Percentiles rank a stretch among this genome's conserved stretches.
Conservation (phyloP, 306 rosid genomes). For the Cercis canadensis region DNA sequence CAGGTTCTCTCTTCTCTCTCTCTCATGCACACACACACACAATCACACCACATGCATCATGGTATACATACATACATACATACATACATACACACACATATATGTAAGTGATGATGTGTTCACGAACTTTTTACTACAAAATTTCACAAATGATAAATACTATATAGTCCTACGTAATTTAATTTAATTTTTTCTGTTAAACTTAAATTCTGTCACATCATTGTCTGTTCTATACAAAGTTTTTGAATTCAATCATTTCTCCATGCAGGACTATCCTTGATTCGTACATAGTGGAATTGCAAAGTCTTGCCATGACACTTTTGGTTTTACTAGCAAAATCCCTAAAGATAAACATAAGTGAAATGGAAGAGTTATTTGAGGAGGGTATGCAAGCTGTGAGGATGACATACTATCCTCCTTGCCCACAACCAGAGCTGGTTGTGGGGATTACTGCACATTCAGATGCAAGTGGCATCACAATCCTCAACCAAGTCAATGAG, state of each 20-base stretch:
- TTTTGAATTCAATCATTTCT: no score
- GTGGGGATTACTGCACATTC: conserved; percentile 68
- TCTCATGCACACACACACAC: no score
- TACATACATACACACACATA: no score
- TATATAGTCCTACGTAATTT: no score
- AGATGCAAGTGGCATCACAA: conserved; percentile 59
- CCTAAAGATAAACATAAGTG: conserved; percentile 48
- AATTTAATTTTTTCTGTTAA: no score
- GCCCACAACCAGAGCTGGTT: conserved; percentile 67
- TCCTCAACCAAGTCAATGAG: conserved; percentile 65
- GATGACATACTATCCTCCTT: conserved; percentile 72
- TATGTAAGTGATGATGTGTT: no score
- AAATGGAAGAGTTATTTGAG: conserved; percentile 46
- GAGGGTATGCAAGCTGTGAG: conserved; percentile 67
- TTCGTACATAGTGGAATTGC: conserved; percentile 47
- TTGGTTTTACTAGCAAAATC: conserved; percentile 48
- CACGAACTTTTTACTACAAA: no score
- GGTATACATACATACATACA: no score
- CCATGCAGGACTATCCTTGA: conserved; percentile 56
- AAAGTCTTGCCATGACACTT: conserved; percentile 45
- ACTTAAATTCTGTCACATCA: no score
- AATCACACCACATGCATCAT: no score
- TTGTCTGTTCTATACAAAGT: no score
- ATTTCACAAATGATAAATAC: no score
- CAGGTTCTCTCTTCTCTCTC: conserved; percentile 40